A percentile compares a stretch with the other conserved stretches of the same genome.
These are phyloP conservation scores for Brachypodium distachyon DNA, from an alignment of 202 grass and related monocot genomes.

Conservation along the genomic window DNA sequence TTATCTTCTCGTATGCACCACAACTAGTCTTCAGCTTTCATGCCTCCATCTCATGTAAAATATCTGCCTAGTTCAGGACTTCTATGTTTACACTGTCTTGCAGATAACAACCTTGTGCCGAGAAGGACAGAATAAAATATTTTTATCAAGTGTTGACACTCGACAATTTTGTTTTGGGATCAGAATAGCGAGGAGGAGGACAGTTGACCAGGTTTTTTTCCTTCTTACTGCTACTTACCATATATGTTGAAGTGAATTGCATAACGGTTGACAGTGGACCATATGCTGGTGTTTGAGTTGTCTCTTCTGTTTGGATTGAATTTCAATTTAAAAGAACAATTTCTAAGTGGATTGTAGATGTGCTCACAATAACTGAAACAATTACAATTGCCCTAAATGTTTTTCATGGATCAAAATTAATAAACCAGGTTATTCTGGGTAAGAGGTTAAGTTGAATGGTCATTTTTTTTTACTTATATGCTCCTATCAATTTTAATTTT, in stretches of 20 bases:
- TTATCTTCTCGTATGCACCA: not conserved
- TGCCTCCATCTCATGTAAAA: not conserved
- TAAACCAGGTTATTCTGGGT: not conserved
- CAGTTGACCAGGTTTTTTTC: constrained; percentile 45
- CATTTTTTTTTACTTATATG: not conserved
- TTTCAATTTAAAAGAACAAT: not conserved
- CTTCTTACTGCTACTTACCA: constrained; percentile 1
- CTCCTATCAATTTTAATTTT: not conserved
- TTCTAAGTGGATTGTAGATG: not conserved
- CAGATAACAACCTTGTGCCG: constrained; percentile 77
- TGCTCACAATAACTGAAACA: not conserved
- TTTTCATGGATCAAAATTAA: not conserved
- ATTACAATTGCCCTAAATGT: not conserved
- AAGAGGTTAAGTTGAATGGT: not conserved
- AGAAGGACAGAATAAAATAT: constrained; percentile 91
- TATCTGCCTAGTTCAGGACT: not conserved
- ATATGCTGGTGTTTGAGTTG: not conserved
- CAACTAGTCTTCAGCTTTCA: not conserved
- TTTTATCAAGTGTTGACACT: constrained; percentile 61
- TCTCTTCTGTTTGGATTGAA: not conserved
- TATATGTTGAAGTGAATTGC: not conserved
- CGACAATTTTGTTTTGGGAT: constrained; percentile 95
- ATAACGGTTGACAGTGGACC: too few species aligned
- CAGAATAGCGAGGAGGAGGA: constrained; percentile 61
- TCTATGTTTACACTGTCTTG: not conserved